These are phyloP conservation scores for Eimeria maxima DNA, from an alignment of 169 alveolate species.

Conservation along the genomic window DNA sequence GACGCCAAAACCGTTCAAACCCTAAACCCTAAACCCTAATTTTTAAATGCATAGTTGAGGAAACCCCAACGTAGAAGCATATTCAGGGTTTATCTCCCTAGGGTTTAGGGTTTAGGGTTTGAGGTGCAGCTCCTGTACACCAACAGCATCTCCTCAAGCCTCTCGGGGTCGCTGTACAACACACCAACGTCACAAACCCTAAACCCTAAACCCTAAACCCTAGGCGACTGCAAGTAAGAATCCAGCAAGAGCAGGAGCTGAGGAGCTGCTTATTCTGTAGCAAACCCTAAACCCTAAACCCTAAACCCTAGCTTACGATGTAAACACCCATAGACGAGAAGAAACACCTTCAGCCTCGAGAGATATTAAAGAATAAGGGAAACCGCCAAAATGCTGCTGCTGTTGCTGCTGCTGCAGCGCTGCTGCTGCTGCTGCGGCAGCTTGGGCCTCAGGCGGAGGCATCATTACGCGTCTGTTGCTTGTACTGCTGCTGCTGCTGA, in stretches of 20 bases:
- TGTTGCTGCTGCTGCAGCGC: constrained; percentile 38
- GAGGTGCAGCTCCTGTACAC: constrained; percentile 58
- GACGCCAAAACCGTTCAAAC: background rate
- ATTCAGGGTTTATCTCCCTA: too few species aligned
- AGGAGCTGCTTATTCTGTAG: background rate
- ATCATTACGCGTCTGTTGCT: constrained; percentile 31
- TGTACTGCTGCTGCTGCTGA: constrained; percentile 63
- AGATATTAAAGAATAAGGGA: constrained; percentile 11
- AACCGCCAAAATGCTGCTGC: background rate
- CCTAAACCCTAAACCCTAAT: constrained; percentile 7
- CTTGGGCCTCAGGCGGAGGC: constrained; percentile 34
- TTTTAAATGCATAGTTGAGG: background rate
- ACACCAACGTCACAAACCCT: constrained; percentile 26
- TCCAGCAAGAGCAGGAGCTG: too few species aligned
- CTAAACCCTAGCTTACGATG: constrained; percentile 55
- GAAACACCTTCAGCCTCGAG: background rate
- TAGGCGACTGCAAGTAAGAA: too few species aligned
- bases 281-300: constrained; percentile 48
- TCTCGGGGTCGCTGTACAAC: constrained; percentile 26
- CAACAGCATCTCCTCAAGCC: constrained; percentile 46
- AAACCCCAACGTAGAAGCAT: background rate
- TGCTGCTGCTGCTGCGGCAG: constrained; percentile 74
- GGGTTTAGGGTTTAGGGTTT: constrained; percentile 53
- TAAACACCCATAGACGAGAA: constrained; percentile 30
- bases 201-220: constrained; percentile 25